Percentiles rank a stretch among this genome's conserved stretches.
Conservation (phyloP, 108 stramenopile genomes). For the Cyclostephanos tholiformis region DNA sequence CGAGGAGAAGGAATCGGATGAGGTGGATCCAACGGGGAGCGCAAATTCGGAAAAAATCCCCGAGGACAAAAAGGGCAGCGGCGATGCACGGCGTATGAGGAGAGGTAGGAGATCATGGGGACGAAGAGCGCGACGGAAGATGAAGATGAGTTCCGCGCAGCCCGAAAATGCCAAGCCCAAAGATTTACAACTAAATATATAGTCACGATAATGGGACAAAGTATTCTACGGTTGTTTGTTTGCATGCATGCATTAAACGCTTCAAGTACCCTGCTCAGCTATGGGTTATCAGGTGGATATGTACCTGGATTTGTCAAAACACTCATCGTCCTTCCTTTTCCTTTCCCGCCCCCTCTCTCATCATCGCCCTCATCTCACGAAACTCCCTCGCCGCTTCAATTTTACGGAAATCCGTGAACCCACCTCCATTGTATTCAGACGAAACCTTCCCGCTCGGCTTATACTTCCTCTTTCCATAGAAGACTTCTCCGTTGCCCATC, state of each 20-base stretch:
- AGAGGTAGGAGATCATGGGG: slow-evolving; percentile 34
- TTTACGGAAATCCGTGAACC: slow-evolving; percentile 61
- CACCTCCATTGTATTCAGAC: slow-evolving; percentile 80
- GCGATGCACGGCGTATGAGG: neutral
- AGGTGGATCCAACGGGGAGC: neutral
- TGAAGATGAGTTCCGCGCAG: neutral
- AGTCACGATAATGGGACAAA: neutral
- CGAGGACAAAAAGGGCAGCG: neutral
- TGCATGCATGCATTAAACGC: too few species aligned
- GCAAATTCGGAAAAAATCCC: neutral
- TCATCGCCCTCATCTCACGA: slow-evolving; percentile 61
- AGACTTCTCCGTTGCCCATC: slow-evolving; percentile 59
- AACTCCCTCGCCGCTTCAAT: slow-evolving; percentile 75
- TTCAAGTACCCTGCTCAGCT: too few species aligned
- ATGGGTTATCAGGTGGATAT: too few species aligned
- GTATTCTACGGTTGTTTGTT: neutral
- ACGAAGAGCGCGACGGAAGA: slow-evolving; percentile 26
- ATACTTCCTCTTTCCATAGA: slow-evolving; percentile 80
- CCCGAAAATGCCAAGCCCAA: neutral
- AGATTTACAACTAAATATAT: neutral
- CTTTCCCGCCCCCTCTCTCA: slow-evolving; percentile 48
- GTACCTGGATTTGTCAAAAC: neutral
- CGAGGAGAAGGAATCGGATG: slow-evolving; percentile 8
- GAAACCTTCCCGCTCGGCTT: slow-evolving; percentile 72
- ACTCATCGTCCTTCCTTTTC: slow-evolving; percentile 8